Base-by-base conservation (phyloP, 129 eudicot species). In the Chrysanthemum makinoi region DNA sequence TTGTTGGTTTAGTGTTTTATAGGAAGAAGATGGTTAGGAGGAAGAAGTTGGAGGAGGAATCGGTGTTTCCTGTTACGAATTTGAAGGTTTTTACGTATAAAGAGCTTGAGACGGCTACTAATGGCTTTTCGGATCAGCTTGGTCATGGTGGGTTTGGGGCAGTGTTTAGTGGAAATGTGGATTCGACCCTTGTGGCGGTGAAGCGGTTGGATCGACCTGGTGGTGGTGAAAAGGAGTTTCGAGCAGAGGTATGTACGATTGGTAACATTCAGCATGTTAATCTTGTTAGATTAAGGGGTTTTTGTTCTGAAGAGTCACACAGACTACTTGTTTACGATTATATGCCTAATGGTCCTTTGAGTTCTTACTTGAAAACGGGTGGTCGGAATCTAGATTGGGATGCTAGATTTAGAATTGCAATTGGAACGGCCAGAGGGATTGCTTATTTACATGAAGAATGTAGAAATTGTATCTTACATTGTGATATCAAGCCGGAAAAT, bases 111-210 rank as follows among this genome's bases (percentile, higher is more conserved):
- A 71, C 82, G 6, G 96, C 95, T 4, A 92, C 98, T 6, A 83
- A 74, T 47, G 95, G 98, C 5, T 92, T 92, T 73, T 87, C 98
- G 0, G 96, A 84, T 72, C 84, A 92, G 82, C 86, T 92, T 6
- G 98, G 98, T 0, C 98, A 92, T 61, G 98, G 98, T 16, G 98
- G 98, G 7, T 92, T 92, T 19, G 98, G 98, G 63, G 87, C 88
- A 3, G 98, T 92, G 10, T 92, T 89, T 54, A 80, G 65, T 2
- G 98, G 98, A 6, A 66, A 65, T 14, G 58, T 92, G 43, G 96
- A 92, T 72, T 79, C 86, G 24, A 63, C 88, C 2, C 58, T 54
- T 8, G 95, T 92, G 72, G 98, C 98, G 5, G 98, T 89, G 24
- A 92, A 92, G 79, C 79, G 98, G 70, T 85, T 92, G 18, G 96